phyloP scores from a whole-genome alignment of 2,329 filamentous ascomycete species.

The Monosporascus sp. region DNA sequence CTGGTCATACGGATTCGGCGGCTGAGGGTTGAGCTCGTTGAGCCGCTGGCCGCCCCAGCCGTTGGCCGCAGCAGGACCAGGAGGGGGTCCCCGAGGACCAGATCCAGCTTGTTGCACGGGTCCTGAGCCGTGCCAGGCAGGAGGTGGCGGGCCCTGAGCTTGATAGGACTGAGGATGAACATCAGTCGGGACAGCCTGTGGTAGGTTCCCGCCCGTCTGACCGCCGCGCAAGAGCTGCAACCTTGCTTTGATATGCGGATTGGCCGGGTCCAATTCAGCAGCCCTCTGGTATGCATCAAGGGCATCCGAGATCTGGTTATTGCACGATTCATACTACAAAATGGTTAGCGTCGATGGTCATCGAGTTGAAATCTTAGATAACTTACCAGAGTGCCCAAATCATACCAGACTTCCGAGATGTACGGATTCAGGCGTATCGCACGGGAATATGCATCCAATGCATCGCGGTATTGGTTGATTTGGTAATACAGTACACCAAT shows the following conservation, averaged over 20 bases:
- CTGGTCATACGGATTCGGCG: constrained; percentile 72
- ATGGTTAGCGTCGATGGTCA: constrained; percentile 15
- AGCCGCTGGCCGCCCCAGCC: constrained; percentile 55
- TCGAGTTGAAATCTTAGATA: constrained; percentile 9
- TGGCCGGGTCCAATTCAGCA: constrained; percentile 86
- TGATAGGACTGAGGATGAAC: constrained; percentile 93
- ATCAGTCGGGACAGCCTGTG: constrained; percentile 84
- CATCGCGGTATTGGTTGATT: constrained; percentile 98
- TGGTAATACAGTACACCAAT: constrained; percentile 99
- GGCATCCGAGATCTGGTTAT: constrained; percentile 96
- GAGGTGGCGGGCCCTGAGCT: constrained; percentile 77
- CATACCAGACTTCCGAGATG: constrained; percentile 99
- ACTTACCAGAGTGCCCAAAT: constrained; percentile 88
- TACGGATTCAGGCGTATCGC: constrained; percentile 96
- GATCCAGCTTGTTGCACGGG: constrained; percentile 45
- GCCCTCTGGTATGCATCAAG: constrained; percentile 93
- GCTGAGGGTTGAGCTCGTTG: constrained; percentile 76
- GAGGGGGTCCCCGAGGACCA: constrained; percentile 58
- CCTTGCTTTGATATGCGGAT: constrained; percentile 94
- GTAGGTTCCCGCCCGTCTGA: constrained; percentile 66
- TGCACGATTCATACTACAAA: constrained; percentile 87
- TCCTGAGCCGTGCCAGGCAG: constrained; percentile 82
- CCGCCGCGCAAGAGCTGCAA: constrained; percentile 84
- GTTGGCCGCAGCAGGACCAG: constrained; percentile 50
- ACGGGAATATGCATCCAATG: constrained; percentile 92